Conservation (phyloP, 2,329 filamentous ascomycete species). For the Scedosporium aurantiacum region DNA sequence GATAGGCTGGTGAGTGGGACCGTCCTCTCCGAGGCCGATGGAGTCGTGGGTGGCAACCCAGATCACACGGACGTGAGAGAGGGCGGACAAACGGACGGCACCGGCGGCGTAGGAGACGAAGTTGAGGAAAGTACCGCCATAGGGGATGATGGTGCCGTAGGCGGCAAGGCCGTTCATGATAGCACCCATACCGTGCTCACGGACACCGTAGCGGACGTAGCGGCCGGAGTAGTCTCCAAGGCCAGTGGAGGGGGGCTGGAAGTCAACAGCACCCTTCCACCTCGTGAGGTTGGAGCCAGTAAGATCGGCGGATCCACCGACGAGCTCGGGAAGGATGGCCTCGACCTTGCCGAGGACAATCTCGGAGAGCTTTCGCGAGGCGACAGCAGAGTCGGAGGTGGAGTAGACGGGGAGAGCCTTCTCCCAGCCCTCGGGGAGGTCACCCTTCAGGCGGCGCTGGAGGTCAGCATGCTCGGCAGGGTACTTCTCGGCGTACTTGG, state of each 20-base stretch:
- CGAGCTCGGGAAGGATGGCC: constrained; percentile 70
- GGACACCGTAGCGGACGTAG: constrained; percentile 86
- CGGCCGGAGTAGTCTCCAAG: constrained; percentile 86
- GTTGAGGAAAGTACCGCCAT: constrained; percentile 95
- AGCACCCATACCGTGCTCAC: constrained; percentile 84
- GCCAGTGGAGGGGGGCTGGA: constrained; percentile 78
- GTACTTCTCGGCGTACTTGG: constrained; percentile 74
- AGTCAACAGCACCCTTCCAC: constrained; percentile 95
- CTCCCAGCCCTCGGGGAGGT: constrained; percentile 94
- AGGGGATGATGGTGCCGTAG: constrained; percentile 91
- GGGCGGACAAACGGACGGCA: constrained; percentile 83
- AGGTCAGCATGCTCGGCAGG: constrained; percentile 73
- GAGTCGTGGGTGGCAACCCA: constrained; percentile 98
- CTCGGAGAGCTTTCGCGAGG: constrained; percentile 90
- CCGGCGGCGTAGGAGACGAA: constrained; percentile 97
- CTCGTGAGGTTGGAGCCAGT: constrained; percentile 98
- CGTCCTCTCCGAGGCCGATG: constrained; percentile 97
- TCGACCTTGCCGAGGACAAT: constrained; percentile 83
- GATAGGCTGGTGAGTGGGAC: constrained; percentile 97
- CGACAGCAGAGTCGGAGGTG: constrained; percentile 69
- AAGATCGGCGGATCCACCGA: constrained; percentile 94
- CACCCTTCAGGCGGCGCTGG: constrained; percentile 63
- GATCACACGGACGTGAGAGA: constrained; percentile 84
- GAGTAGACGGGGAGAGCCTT: constrained; percentile 88
- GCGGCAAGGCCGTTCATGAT: constrained; percentile 92